phyloP scores from a whole-genome alignment of 2,329 filamentous ascomycete genomes.

The Salinomyces thailandicus region DNA sequence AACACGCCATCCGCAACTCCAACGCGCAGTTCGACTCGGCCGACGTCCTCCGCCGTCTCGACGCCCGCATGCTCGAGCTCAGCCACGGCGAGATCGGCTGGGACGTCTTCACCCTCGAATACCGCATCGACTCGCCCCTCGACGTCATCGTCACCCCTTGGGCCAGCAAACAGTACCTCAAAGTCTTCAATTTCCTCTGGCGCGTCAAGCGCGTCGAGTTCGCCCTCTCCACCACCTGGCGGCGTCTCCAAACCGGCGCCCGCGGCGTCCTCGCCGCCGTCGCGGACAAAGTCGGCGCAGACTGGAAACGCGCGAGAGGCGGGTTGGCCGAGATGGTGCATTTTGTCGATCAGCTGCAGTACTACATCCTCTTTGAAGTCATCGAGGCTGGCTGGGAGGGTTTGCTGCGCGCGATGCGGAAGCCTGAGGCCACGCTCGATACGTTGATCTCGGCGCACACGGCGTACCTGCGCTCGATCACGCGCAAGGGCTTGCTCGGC shows the following conservation, averaged over 20 bases:
- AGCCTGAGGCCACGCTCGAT: conserved; percentile 79
- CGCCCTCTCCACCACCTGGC: conserved; percentile 80
- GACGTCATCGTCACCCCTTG: conserved; percentile 96
- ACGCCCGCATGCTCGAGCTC: conserved; percentile 96
- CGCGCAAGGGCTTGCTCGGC: conserved; percentile 86
- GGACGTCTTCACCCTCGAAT: conserved; percentile 98
- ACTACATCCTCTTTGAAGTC: conserved; percentile 97
- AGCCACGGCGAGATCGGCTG: conserved; percentile 95
- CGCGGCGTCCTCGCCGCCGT: conserved; percentile 77
- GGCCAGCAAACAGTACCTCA: conserved; percentile 91
- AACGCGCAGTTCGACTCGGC: conserved; percentile 93
- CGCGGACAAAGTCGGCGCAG: conserved; percentile 48
- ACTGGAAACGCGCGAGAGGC: conserved; percentile 86
- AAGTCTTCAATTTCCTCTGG: conserved; percentile 99
- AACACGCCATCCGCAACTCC: conserved; percentile 92
- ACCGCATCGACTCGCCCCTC: conserved; percentile 92
- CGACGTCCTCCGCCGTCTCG: conserved; percentile 81
- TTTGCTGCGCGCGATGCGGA: conserved; percentile 65
- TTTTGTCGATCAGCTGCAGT: conserved; percentile 92
- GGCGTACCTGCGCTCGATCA: conserved; percentile 84
- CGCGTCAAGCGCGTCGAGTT: conserved; percentile 97
- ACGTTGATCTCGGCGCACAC: conserved; percentile 89
- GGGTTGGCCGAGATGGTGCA: conserved; percentile 96
- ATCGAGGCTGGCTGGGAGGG: conserved; percentile 94
- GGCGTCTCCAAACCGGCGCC: conserved; percentile 88